Conservation (phyloP, 805 yeast genomes). For the Sungouiozyma intestinalis region DNA sequence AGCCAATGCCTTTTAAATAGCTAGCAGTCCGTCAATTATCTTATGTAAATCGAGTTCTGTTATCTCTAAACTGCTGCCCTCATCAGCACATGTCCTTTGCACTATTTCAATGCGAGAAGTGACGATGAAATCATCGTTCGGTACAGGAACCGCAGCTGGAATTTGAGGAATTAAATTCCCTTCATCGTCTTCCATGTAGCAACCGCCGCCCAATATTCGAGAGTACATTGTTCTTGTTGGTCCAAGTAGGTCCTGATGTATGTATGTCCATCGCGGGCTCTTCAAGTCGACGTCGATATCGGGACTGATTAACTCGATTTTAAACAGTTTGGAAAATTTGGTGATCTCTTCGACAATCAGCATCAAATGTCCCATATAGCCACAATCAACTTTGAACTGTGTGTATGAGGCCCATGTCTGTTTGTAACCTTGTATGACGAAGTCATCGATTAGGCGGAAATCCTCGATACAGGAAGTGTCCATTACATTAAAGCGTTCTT, state of each 20-base stretch:
- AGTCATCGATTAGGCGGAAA: constrained; percentile 45
- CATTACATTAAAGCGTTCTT: not conserved
- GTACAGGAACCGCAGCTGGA: constrained; percentile 1
- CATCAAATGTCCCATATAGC: constrained; percentile 96
- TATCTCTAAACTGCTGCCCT: not conserved
- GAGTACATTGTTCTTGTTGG: constrained; percentile 29
- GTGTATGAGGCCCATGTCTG: constrained; percentile 51
- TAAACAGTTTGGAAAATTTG: constrained; percentile 49
- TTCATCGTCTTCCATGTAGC: constrained; percentile 22
- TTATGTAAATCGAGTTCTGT: not conserved
- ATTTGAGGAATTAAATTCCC: constrained; percentile 22
- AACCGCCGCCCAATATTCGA: constrained; percentile 29
- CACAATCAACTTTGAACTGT: constrained; percentile 56
- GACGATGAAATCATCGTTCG: not conserved
- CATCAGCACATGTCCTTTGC: not conserved
- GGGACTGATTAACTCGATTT: constrained; percentile 26
- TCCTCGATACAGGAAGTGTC: constrained; percentile 32
- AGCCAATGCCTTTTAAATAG: not conserved
- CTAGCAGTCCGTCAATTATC: not conserved
- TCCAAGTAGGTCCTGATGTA: constrained; percentile 22
- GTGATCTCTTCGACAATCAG: constrained; percentile 92
- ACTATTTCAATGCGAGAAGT: too few relatives aligned
- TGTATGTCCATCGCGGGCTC: constrained; percentile 20
- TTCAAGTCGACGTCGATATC: constrained; percentile 18
- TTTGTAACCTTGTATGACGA: constrained; percentile 52